Evolutionary conservation across 225 moss, liverwort and hornwort species (phyloP), one percentile per base, ranked within the genome.

Genomic region (Pseudisothecium myosuroides): DNA sequence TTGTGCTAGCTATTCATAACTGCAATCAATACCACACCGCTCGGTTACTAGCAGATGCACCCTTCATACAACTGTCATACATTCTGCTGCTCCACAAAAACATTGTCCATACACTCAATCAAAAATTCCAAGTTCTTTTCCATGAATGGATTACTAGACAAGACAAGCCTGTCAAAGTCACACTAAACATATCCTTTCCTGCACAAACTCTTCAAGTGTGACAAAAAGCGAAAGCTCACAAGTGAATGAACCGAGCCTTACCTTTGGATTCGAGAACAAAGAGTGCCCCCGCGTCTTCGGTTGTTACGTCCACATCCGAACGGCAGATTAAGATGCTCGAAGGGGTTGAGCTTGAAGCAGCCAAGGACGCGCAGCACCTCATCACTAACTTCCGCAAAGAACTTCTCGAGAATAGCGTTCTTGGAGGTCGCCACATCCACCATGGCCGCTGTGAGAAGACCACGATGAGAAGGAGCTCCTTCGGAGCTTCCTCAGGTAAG

Each of bases 281-380:
- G 64, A 93, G 92, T 7, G 87, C 83, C 7, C 94, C 94, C 36
- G 94, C 94, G 83, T 93, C 93, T 80, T 94, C 92, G 39, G 27
- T 76, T 7, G 86, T 47, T 24, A 7, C 49, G 2, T 91, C 88
- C 5, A 31, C 59, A 49, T 82, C 80, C 11, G 78, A 71, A 99
- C 60, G 96, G 95, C 83, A 99, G 94, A 92, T 96, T 95, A 17
- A 99, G 94, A 86, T 99, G 99, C 90, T 99, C 99, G 41, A 96
- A 99, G 29, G 99, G 99, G 88, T 99, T 99, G 5, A 99, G 97
- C 96, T 99, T 99, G 93, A 99, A 99, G 92, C 97, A 97, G 39
- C 95, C 94, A 12, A 99, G 89, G 62, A 99, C 96, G 76, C 98
- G 95, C 85, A 99, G 87, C 50, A 99, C 98, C 90, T 99, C 98